Base-by-base conservation (phyloP, 495 filamentous ascomycete species). In the Rhypophila decipiens region DNA sequence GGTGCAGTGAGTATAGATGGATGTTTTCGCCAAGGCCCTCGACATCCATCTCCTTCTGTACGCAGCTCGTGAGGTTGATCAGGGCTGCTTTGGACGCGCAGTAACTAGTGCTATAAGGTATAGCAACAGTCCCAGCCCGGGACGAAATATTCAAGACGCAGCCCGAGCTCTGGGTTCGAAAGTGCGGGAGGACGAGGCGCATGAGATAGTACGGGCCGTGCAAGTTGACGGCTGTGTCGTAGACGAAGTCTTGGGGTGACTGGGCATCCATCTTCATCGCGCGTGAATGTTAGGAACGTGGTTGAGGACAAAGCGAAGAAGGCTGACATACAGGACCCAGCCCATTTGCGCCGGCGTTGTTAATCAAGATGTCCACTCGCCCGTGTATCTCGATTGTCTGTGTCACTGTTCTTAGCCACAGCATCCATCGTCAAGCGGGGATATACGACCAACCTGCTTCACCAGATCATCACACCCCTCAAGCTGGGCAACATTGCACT, bases 171-270 rank as follows among this genome's bases (percentile, higher is more conserved):
- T 59, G 59, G 20, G 29, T 24, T 19, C 53, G 42, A 42, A 66
- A 61, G 23, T 50, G 5, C 2, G 60, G 60, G 11, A 64, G 24
- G 5, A 58, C 31, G 17, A 66, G 49, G n/a, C 60, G 51, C 63
- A 64, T 64, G 23, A 66, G 60, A 24, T 48, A 60, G 48, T 66
- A 66, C 0, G 63, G 70, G 21, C 76, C 73, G 57, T 77, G 69
- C 59, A 80, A 77, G 66, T 80, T 73, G 36, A 78, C 70, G 2
- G 78, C 76, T 4, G 78, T 74, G 59, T 77, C 76, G 3, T 71
- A 71, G 61, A 82, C 77, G 64, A 83, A 82, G 34, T 55, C 46
- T 7, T 34, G 19, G 1, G 63, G 60, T 13, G 51, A 44, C 35
- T 64, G 63, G 18, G 36, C 44, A 51, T 66, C 50, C 2, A 66